A percentile compares a stretch with the other conserved stretches of the same genome.
Evolutionary conservation across 2,329 filamentous ascomycete species (phyloP).

Genomic region (Hymenoscyphus occultus): DNA sequence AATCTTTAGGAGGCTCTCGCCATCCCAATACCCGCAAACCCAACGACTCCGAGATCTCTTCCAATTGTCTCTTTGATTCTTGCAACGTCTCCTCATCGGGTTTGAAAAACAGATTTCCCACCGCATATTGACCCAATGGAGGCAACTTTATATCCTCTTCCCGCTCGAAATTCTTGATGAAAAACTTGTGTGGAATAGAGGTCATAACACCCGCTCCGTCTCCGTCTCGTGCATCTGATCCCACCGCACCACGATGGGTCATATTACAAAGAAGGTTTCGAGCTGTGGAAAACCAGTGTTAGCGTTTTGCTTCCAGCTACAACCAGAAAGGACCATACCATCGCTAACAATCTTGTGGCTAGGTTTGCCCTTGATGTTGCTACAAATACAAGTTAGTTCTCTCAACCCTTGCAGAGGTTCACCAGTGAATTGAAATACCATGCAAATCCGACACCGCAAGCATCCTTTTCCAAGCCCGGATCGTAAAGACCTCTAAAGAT

Average conservation of each 20-base stretch:
- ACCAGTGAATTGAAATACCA: constrained; percentile 56
- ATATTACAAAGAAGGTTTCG: constrained; percentile 98
- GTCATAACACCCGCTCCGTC: constrained; percentile 99
- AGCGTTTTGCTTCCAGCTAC: constrained; percentile 26
- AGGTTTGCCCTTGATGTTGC: constrained; percentile 93
- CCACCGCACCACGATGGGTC: constrained; percentile 98
- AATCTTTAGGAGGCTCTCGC: constrained; percentile 94
- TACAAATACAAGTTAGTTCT: constrained; percentile 40
- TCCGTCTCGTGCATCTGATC: constrained; percentile 95
- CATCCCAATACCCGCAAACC: constrained; percentile 90
- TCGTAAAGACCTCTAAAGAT: constrained; percentile 77
- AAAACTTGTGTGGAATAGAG: constrained; percentile 97
- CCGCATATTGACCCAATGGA: constrained; percentile 87
- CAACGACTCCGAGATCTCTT: constrained; percentile 85
- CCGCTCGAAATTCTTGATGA: constrained; percentile 95
- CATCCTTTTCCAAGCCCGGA: constrained; percentile 95
- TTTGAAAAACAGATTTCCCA: constrained; percentile 98
- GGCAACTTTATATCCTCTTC: constrained; percentile 87
- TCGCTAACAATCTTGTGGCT: constrained; percentile 99
- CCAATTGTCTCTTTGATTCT: constrained; percentile 88
- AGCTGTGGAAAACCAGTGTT: constrained; percentile 50
- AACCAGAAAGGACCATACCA: constrained; percentile 54
- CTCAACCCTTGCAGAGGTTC: background rate
- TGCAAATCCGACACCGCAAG: constrained; percentile 98
- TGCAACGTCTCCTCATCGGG: constrained; percentile 86